Base-by-base conservation (phyloP, 1,139 yeast genomes). In the Zygosaccharomyces sapae region DNA sequence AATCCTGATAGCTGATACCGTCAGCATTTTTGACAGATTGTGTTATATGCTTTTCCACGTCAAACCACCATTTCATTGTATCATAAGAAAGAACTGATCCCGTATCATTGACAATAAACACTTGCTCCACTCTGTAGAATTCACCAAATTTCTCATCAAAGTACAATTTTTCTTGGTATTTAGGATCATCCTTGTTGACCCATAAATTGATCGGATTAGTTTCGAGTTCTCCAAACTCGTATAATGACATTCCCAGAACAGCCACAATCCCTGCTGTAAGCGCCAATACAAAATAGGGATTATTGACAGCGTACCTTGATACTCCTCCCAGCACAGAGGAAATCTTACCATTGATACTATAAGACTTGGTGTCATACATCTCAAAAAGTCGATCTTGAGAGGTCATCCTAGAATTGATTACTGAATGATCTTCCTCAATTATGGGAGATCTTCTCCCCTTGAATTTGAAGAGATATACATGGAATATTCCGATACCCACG, bases 111-210 rank as follows among this genome's bases (percentile, higher is more conserved):
- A 87, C 83, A 7, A 92, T 70, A 54, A 86, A 86, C 1, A 87
- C 70, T 67, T 92, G 97, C 59, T 89, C 92, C 3, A 89, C 78
- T 58, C 97, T 75, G 69, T 84, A 92, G 73, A 94, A 92, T 38
- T 95, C 96, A 0, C 97, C 97, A 67, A 92, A 92, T 49, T 80
- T 77, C 12, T 75, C 73, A 62, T 92, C 96, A 62, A 82, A 92
- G 57, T 74, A 81, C 46, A 75, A 70, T 61, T 83, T 82, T 59
- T 92, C 83, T 38, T 76, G 71, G 50, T 75, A 83, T 12, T 89
- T 89, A 4, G 77, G 79, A n/a, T 94, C 86, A 19, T 70, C 62
- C 1, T 94, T 83, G 56, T 94, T 83, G 0, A 92, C 97, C 98
- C 98, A 92, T 34, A 92, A 70, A 52, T 81, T 79, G 1, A 86